phyloP scores from a whole-genome alignment of 2,329 filamentous ascomycete species.

The Aspergillus melleus region DNA sequence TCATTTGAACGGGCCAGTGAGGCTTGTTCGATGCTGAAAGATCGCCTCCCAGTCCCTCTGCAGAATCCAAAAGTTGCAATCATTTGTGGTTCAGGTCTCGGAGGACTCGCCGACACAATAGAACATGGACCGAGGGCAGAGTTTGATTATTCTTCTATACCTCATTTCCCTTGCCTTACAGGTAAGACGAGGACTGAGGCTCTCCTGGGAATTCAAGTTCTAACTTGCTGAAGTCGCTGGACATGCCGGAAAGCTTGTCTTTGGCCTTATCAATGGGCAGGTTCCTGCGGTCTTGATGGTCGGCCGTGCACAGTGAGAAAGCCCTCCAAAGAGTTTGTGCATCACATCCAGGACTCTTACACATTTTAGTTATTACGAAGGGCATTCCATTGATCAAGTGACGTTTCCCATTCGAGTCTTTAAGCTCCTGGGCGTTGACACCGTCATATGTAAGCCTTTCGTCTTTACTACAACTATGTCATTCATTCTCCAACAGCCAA shows the following conservation, averaged over 20 bases:
- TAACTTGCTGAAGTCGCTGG: slow-evolving; percentile 47
- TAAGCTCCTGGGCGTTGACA: slow-evolving; percentile 61
- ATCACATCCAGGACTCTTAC: not conserved
- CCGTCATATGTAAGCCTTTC: slow-evolving; percentile 53
- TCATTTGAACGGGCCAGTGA: slow-evolving; percentile 42
- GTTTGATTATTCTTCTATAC: slow-evolving; percentile 60
- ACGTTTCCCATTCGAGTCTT: slow-evolving; percentile 67
- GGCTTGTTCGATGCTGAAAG: slow-evolving; percentile 52
- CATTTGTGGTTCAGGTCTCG: slow-evolving; percentile 65
- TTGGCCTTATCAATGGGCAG: slow-evolving; percentile 58
- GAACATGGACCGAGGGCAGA: slow-evolving; percentile 52
- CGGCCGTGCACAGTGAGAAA: slow-evolving; percentile 62
- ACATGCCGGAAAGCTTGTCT: slow-evolving; percentile 66
- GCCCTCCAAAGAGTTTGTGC: not conserved
- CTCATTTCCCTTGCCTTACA: slow-evolving; percentile 61
- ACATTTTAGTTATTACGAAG: slow-evolving; percentile 63
- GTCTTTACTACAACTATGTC: not conserved
- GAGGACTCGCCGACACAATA: slow-evolving; percentile 60
- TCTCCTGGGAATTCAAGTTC: not conserved
- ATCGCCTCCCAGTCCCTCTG: slow-evolving; percentile 51
- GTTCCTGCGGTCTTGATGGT: slow-evolving; percentile 63
- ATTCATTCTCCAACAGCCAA: not conserved
- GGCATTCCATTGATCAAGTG: slow-evolving; percentile 61
- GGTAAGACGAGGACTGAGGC: slow-evolving; percentile 43
- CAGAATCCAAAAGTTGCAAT: slow-evolving; percentile 60